Percentiles rank a stretch among this genome's conserved stretches.
Evolutionary conservation across 345 rosid genomes (phyloP).

Genomic region (Salix udensis): DNA sequence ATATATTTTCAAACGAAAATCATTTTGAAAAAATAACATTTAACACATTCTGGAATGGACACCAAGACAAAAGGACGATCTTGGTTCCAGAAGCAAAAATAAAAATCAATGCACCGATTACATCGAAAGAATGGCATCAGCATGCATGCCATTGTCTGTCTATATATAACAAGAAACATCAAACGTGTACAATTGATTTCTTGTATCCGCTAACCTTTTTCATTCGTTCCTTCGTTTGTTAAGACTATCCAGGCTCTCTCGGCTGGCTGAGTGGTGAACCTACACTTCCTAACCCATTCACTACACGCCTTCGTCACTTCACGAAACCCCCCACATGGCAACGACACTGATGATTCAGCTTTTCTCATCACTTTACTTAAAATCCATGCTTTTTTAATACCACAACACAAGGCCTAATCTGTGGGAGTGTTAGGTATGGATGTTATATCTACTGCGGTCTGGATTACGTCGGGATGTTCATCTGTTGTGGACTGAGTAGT

Average conservation of each 20-base stretch:
- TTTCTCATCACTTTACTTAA: neutral
- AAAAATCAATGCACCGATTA: neutral
- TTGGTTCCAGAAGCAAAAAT: neutral
- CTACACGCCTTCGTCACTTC: constrained; percentile 39
- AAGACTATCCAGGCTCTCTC: neutral
- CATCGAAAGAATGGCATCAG: neutral
- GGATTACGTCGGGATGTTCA: constrained; percentile 11
- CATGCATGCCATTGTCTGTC: neutral
- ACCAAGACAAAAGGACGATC: too few relatives aligned
- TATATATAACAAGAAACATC: neutral
- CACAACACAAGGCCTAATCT: neutral
- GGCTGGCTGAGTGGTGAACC: neutral
- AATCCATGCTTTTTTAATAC: neutral
- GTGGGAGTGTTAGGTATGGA: constrained; percentile 17
- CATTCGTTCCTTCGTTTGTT: neutral
- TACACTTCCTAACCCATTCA: constrained; percentile 28
- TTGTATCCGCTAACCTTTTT: neutral
- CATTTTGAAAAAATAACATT: too few relatives aligned
- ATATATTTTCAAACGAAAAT: too few relatives aligned
- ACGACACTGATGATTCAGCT: too few relatives aligned
- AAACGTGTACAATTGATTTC: neutral
- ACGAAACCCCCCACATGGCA: constrained; percentile 25
- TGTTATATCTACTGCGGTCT: constrained; percentile 32
- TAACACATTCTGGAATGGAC: too few relatives aligned
- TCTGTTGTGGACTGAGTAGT: constrained; percentile 5